Evolutionary conservation across 106 monocot genomes (phyloP).

Genomic region (Gastrodia elata): DNA sequence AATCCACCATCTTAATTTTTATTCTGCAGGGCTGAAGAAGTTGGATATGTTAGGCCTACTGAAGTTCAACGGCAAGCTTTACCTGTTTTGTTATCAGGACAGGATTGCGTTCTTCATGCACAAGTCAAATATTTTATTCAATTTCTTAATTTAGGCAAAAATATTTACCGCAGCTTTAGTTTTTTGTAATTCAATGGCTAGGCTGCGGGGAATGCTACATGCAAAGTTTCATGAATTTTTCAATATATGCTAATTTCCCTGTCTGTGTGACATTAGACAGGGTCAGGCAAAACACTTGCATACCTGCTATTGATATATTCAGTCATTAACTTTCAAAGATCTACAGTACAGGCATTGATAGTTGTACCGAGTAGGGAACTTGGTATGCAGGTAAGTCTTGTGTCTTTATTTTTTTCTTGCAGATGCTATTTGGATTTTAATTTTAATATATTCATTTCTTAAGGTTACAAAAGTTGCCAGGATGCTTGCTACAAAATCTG

Average conservation of each 20-base stretch:
- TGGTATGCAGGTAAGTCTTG: conserved; percentile 81
- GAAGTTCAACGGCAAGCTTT: conserved; percentile 60
- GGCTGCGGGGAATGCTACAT: neutral
- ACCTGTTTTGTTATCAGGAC: conserved; percentile 50
- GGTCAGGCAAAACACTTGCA: conserved; percentile 97
- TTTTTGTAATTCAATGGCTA: neutral
- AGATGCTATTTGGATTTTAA: neutral
- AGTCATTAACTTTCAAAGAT: conserved; percentile 46
- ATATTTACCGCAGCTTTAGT: neutral
- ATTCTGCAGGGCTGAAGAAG: conserved; percentile 42
- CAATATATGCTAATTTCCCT: neutral
- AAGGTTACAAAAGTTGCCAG: conserved; percentile 94
- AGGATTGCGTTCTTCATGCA: conserved; percentile 62
- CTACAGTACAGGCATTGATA: conserved; percentile 85
- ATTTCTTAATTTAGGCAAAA: neutral
- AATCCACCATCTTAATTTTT: neutral
- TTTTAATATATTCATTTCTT: neutral
- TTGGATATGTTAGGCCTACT: conserved; percentile 45
- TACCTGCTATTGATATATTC: conserved; percentile 78
- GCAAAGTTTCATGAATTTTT: neutral
- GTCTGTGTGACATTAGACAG: conserved; percentile 56
- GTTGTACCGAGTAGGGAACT: conserved; percentile 97
- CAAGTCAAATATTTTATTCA: conserved; percentile 27
- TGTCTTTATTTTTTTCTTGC: neutral
- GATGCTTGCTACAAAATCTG: conserved; percentile 64